phyloP scores from a whole-genome alignment of 345 rosid genomes.

The Noccaea bulbosa region DNA sequence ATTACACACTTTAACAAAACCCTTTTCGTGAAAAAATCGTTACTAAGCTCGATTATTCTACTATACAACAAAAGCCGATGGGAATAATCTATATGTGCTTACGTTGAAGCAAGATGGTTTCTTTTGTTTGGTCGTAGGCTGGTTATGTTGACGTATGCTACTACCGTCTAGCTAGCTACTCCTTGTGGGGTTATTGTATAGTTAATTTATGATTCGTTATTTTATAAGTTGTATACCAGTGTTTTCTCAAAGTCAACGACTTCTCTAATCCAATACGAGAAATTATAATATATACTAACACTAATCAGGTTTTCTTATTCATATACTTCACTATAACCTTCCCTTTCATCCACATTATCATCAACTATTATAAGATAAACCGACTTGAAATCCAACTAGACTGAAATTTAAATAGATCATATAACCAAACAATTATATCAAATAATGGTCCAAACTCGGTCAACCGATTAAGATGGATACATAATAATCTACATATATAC shows the following conservation, averaged over 20 bases:
- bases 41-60: not conserved
- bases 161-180: slow-evolving; percentile 34
- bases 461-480: slow-evolving; percentile 22
- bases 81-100: slow-evolving; percentile 25
- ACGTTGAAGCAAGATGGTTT: slow-evolving; percentile 31
- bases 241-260: slow-evolving; percentile 37
- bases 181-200: slow-evolving; percentile 22
- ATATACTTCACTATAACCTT: slow-evolving; percentile 25
- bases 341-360: slow-evolving; percentile 37
- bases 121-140: slow-evolving; percentile 35
- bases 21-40: not conserved
- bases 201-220: not conserved
- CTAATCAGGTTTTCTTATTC: slow-evolving; percentile 32
- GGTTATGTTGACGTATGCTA: slow-evolving; percentile 32
- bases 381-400: slow-evolving; percentile 26
- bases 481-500: not conserved
- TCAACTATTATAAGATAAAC: slow-evolving; percentile 20
- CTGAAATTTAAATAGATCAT: not conserved
- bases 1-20: not conserved
- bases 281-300: slow-evolving; percentile 26
- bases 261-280: slow-evolving; percentile 41
- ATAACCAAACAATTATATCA: not conserved
- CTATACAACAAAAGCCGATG: slow-evolving; percentile 3
- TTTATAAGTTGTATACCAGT: slow-evolving; percentile 13
- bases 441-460: slow-evolving; percentile 25